Conservation (phyloP, 176 grass and related monocot genomes). For the Musa troglodytarum region DNA sequence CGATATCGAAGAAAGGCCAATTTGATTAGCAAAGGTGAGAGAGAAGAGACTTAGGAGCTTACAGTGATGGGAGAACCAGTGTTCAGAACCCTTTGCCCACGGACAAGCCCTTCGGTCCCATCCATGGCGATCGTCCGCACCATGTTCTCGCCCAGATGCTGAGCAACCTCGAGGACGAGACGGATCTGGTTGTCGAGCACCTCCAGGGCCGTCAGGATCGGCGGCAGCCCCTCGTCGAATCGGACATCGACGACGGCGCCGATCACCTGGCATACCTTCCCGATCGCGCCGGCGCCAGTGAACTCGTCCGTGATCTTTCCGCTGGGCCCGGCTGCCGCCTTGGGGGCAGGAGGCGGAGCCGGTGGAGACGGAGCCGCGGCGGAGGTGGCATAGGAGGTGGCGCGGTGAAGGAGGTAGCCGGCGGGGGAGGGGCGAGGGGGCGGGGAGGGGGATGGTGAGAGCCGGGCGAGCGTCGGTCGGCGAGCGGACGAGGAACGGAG, state of each 20-base stretch:
- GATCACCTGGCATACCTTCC: conserved; percentile 60
- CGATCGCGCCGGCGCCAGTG: conserved; percentile 41
- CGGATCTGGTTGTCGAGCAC: conserved; percentile 80
- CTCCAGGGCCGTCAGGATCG: conserved; percentile 85
- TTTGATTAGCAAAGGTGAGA: background rate
- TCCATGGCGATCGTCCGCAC: conserved; percentile 93
- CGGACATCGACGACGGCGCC: conserved; percentile 75
- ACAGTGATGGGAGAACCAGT: conserved; percentile 91
- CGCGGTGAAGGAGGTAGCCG: conserved; percentile 49
- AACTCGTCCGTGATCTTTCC: conserved; percentile 31
- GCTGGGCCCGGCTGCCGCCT: background rate
- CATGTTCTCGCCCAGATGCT: conserved; percentile 95
- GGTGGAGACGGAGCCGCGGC: conserved; percentile 39
- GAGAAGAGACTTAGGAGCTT: conserved; percentile 12
- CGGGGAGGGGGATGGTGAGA: conserved; percentile 34
- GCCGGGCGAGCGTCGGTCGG: conserved; percentile 26
- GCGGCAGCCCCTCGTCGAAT: conserved; percentile 65
- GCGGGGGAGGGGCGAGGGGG: conserved; percentile 36
- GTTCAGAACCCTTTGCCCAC: conserved; percentile 79
- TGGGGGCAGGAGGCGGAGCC: conserved; percentile 8
- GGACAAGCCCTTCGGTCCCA: conserved; percentile 77
- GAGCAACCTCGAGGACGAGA: conserved; percentile 87
- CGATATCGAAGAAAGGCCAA: background rate
- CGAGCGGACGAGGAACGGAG: conserved; percentile 3
- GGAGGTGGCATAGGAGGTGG: conserved; percentile 37